These are phyloP conservation scores for Cladosporium sp. DNA, from an alignment of 2,329 filamentous ascomycete species.

Conservation along the genomic window DNA sequence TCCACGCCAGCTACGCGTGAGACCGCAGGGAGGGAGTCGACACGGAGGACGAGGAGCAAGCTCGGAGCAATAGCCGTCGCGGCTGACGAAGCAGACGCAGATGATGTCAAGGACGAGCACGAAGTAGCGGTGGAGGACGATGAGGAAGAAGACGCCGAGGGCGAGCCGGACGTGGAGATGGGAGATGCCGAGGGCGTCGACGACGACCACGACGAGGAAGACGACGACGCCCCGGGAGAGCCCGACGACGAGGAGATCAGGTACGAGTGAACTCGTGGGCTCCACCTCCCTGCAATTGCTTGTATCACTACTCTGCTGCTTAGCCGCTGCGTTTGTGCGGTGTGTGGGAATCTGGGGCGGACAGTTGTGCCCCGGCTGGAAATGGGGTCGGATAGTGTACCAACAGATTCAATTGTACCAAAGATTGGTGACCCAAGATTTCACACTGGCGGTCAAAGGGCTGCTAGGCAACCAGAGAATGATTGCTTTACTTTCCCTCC, in stretches of 20 bases:
- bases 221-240: constrained; percentile 20
- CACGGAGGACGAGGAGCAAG: constrained; percentile 38
- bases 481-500: neutral
- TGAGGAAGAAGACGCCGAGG: constrained; percentile 15
- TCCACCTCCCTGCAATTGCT: neutral
- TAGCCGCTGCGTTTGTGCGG: neutral
- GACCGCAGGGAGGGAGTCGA: constrained; percentile 5
- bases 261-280: constrained; percentile 18
- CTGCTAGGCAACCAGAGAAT: constrained; percentile 3
- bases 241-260: constrained; percentile 25
- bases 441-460: constrained; percentile 1
- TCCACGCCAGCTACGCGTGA: constrained; percentile 2
- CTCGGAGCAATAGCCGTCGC: constrained; percentile 33
- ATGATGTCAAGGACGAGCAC: constrained; percentile 25
- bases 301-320: neutral
- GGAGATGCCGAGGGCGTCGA: constrained; percentile 11
- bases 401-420: constrained; percentile 8
- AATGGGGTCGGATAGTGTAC: constrained; percentile 10
- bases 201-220: constrained; percentile 11
- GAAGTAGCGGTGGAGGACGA: constrained; percentile 21
- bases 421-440: constrained; percentile 4
- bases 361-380: constrained; percentile 6
- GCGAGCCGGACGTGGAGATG: constrained; percentile 13
- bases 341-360: constrained; percentile 3
- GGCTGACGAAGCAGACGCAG: constrained; percentile 23